These are phyloP conservation scores for Phlebiopsis flavidoalba DNA, from an alignment of 768 basidiomycete species.

Conservation along the genomic window DNA sequence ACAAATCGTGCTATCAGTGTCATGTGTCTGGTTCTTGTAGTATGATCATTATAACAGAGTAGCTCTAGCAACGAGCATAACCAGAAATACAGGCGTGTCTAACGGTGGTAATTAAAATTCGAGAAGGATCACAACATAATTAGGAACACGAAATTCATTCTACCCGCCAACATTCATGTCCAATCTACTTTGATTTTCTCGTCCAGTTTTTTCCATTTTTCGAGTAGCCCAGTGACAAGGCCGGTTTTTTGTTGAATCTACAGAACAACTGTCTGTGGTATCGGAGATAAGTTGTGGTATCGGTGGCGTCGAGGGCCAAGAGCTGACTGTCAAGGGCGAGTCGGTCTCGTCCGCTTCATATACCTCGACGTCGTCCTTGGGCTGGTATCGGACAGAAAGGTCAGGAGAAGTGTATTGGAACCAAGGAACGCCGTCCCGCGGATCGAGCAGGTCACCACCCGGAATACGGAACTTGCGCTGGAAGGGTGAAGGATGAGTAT, in stretches of 20 bases:
- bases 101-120: too few species aligned
- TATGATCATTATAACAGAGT: too few species aligned
- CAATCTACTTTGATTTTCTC: background rate
- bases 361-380: background rate
- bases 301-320: background rate
- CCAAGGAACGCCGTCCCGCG: background rate
- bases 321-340: background rate
- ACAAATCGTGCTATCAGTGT: too few species aligned
- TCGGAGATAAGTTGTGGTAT: background rate
- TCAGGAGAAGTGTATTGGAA: conserved; percentile 1
- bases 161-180: too few species aligned
- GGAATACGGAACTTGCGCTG: background rate
- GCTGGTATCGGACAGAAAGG: background rate
- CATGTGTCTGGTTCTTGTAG: too few species aligned
- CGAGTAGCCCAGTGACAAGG: background rate
- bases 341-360: background rate
- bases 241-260: background rate
- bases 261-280: background rate
- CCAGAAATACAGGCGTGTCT: too few species aligned
- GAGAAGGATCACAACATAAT: too few species aligned
- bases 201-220: background rate
- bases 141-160: too few species aligned
- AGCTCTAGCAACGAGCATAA: too few species aligned
- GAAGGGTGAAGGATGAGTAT: background rate
- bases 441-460: background rate